Evolutionary conservation across 2,329 filamentous ascomycete species (phyloP), one percentile per base, ranked within the genome.

Genomic region (Trichoderma polysporum): DNA sequence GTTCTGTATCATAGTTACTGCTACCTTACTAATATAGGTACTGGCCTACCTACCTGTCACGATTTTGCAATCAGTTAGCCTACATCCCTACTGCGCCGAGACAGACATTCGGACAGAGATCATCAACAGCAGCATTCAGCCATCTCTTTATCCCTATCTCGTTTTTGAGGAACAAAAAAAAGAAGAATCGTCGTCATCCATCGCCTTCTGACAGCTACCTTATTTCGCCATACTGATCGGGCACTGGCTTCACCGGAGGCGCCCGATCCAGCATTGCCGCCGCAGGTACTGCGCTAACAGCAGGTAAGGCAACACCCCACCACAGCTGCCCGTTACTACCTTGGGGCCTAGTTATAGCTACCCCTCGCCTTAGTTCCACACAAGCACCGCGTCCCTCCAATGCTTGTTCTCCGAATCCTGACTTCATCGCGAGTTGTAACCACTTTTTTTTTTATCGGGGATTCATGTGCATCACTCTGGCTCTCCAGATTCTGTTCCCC

Each of bases 301-400:
- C 35, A 60, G 64, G 56, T 60, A 60, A 60, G 64, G 64, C 54
- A 53, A 57, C 17, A 57, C 65, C 65, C 66, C 61, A 49, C 66
- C 52, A 56, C 58, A 54, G 35, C 39, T 35, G 37, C 22, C 41
- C 66, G 54, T 57, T 52, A 57, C 66, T 35, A 39, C 45, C 31
- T 35, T 39, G 33, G 29, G 35, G 25, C 39, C 33, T 52, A 41
- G 31, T 59, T 68, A 68, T 45, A 69, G 68, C 68, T 69, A 69
- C 68, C 68, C 68, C 68, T 69, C 68, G 68, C 68, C 65, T 41
- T 69, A 74, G 76, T 75, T 72, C 78, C 77, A 79, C 77, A 75
- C 73, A 72, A 78, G 76, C 77, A 79, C 69, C 70, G 70, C 71
- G 72, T 68, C 71, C 70, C 71, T 72, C 75, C 75, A 78, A 78